These are phyloP conservation scores for Fusarium mexicanum DNA, from an alignment of 2,329 filamentous ascomycete genomes.

Conservation along the genomic window DNA sequence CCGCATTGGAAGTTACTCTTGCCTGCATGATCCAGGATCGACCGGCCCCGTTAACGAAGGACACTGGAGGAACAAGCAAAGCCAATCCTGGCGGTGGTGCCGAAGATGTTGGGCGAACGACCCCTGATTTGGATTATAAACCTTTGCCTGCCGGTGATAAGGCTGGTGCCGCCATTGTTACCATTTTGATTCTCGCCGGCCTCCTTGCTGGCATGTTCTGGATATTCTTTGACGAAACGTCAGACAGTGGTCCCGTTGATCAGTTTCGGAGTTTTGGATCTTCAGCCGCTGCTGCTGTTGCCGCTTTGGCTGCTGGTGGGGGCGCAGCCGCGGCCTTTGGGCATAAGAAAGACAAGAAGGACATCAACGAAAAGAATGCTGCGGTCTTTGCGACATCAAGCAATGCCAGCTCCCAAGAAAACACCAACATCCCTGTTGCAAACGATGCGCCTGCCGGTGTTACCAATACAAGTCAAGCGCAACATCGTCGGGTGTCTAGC, in stretches of 20 bases:
- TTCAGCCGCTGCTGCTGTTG: conserved; percentile 28
- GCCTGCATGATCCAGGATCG: conserved; percentile 64
- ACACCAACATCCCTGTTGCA: conserved; percentile 26
- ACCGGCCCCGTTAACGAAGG: conserved; percentile 55
- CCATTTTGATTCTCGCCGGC: conserved; percentile 63
- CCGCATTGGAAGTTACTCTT: conserved; percentile 71
- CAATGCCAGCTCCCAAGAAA: conserved; percentile 35
- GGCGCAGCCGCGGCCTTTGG: conserved; percentile 33
- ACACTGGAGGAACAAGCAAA: conserved; percentile 67
- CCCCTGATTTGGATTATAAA: conserved; percentile 40
- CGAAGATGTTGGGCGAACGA: conserved; percentile 55
- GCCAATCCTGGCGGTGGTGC: conserved; percentile 59
- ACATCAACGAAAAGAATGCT: conserved; percentile 38
- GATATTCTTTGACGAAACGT: conserved; percentile 60
- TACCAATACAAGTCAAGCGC: conserved; percentile 27
- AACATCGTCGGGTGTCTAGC: conserved; percentile 45
- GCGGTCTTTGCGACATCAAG: conserved; percentile 16
- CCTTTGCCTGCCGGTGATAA: conserved; percentile 66
- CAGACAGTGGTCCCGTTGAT: conserved; percentile 45
- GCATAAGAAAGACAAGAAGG: conserved; percentile 22
- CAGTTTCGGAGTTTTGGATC: conserved; percentile 45
- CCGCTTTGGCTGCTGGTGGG: conserved; percentile 38
- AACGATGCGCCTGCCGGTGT: conserved; percentile 27
- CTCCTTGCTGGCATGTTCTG: conserved; percentile 64
- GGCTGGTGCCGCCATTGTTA: conserved; percentile 74